These are phyloP conservation scores for Scleroderma bovista DNA, from an alignment of 768 basidiomycete genomes.

Conservation along the genomic window DNA sequence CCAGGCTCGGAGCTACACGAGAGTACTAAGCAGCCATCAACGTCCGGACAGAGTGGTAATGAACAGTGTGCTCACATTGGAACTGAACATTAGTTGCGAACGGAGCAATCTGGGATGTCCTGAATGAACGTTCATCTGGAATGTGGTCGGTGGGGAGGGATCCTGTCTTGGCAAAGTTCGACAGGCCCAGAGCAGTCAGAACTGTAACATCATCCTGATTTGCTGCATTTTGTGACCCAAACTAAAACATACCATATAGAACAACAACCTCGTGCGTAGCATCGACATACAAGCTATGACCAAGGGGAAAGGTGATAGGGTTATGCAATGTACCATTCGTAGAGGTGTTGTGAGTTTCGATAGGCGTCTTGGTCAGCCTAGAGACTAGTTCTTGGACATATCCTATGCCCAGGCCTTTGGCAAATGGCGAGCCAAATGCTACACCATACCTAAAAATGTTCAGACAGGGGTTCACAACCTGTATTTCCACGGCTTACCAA, in stretches of 20 bases:
- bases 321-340: constrained; percentile 77
- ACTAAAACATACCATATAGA: constrained; percentile 52
- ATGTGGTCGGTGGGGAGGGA: constrained; percentile 69
- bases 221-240: background rate
- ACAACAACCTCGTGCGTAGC: constrained; percentile 85
- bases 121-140: constrained; percentile 55
- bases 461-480: background rate
- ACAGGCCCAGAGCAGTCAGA: constrained; percentile 74
- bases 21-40: constrained; percentile 43
- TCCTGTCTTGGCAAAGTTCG: constrained; percentile 58
- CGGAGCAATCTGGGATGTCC: constrained; percentile 66
- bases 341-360: constrained; percentile 62
- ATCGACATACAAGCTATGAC: constrained; percentile 72
- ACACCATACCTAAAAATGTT: constrained; percentile 44
- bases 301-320: constrained; percentile 60
- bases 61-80: constrained; percentile 52
- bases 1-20: constrained; percentile 44
- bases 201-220: constrained; percentile 35
- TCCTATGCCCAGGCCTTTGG: constrained; percentile 66
- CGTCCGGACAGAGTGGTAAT: background rate
- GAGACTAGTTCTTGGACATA: constrained; percentile 79
- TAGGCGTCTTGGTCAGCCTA: constrained; percentile 67
- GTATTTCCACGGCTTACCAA: constrained; percentile 8
- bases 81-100: constrained; percentile 84
- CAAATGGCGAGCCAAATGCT: constrained; percentile 72